Evolutionary conservation across 2,329 filamentous ascomycete species (phyloP), one percentile per base, ranked within the genome.

Genomic region (Diaporthe sp.): DNA sequence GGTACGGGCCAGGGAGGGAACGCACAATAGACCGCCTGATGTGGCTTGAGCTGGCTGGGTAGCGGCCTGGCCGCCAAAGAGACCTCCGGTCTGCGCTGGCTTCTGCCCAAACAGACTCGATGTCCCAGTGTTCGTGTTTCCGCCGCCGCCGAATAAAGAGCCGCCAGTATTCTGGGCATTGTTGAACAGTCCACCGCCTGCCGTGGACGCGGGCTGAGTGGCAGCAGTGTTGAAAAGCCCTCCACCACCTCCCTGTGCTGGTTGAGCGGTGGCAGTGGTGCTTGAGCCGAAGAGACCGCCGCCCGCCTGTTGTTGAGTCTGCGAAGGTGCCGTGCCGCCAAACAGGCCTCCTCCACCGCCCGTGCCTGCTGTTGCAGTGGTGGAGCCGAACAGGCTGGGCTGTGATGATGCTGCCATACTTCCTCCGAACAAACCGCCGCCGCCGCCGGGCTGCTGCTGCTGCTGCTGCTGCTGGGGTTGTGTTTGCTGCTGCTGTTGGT

Each of bases 181-280:
- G 65, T 84, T 84, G 75, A 86, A 85, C 17, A 87, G 81, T 60
- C 82, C 82, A 22, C 82, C 81, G 34, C 83, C 76, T 61, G 83
- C 80, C 17, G 78, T 77, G 53, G 79, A 78, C 37, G 79, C 76
- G 4, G 75, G 74, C 58, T 75, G 75, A 77, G 58, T 51, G 6
- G 75, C 34, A 28, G 76, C 60, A n/a, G 71, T 67, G 20, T 70
- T 79, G 58, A 80, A 79, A 8, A 80, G 51, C 3, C 77, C 73
- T 31, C 79, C 73, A 4, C 79, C 79, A 17, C 78, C 77, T 72
- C 73, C 79, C 77, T 72, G 51, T 72, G 76, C 31, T 49, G 76
- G 80, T 74, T 77, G 79, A 71, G 72, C 78, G 76, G 25, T 76
- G 68, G 57, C 74, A 13, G 75, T 37, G 8, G 81, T 65, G 6